These are phyloP conservation scores for Raphanus sativus DNA, from an alignment of 345 rosid species.

Conservation along the genomic window DNA sequence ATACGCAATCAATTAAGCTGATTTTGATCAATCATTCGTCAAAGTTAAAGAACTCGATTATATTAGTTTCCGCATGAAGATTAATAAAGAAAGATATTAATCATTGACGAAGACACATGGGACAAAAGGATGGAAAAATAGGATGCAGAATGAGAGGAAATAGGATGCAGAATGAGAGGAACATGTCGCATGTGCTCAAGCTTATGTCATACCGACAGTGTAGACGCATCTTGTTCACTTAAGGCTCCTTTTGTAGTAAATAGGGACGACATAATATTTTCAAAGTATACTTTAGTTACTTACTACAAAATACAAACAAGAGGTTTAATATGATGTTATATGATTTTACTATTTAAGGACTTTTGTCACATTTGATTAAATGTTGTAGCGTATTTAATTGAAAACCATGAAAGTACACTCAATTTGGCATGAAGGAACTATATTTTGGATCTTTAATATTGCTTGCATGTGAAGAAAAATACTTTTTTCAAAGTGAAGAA, in stretches of 20 bases:
- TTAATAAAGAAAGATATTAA: conserved; percentile 24
- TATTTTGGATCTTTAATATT: not conserved
- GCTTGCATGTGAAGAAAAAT: conserved; percentile 5
- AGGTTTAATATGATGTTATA: too few species aligned
- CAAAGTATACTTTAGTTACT: not conserved
- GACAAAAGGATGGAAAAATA: conserved; percentile 21
- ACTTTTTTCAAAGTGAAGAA: not conserved
- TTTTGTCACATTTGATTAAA: not conserved
- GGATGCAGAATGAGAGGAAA: too few species aligned
- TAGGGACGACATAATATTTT: not conserved
- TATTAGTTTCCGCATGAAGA: conserved; percentile 2
- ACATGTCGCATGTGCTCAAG: conserved; percentile 37
- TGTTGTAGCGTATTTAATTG: not conserved
- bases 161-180: conserved; percentile 31
- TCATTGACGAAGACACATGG: conserved; percentile 31
- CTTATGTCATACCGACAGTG: conserved; percentile 33
- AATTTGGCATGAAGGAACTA: not conserved
- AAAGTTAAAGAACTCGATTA: not conserved
- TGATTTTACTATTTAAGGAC: not conserved
- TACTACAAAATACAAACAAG: too few species aligned
- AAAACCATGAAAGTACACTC: not conserved
- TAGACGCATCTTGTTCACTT: conserved; percentile 17
- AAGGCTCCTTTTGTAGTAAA: not conserved
- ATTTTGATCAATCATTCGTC: conserved; percentile 15
- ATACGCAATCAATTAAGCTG: not conserved